phyloP scores from a whole-genome alignment of 1,284 basidiomycete species.

The Austroboletus niveus region DNA sequence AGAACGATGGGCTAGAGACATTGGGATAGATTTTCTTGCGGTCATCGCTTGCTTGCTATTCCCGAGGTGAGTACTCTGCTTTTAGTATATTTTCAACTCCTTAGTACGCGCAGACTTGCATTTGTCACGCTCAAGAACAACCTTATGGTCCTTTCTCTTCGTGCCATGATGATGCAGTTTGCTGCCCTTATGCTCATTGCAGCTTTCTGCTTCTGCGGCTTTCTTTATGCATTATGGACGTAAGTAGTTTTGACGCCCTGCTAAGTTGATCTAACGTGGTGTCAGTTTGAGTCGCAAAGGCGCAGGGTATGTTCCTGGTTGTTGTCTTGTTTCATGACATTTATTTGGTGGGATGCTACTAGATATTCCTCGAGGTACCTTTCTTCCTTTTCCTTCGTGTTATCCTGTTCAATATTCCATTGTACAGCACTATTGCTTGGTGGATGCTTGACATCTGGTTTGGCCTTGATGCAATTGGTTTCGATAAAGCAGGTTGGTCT shows the following conservation, averaged over 20 bases:
- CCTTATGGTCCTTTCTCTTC: slow-evolving; percentile 74
- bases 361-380: slow-evolving; percentile 41
- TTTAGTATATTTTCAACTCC: neutral
- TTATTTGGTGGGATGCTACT: neutral
- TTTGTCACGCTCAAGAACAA: slow-evolving; percentile 89
- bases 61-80: slow-evolving; percentile 53
- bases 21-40: slow-evolving; percentile 72
- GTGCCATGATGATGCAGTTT: slow-evolving; percentile 82
- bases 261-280: slow-evolving; percentile 5
- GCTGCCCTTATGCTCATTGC: slow-evolving; percentile 82
- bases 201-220: slow-evolving; percentile 86
- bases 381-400: slow-evolving; percentile 2
- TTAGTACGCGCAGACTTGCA: slow-evolving; percentile 52
- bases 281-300: slow-evolving; percentile 58
- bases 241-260: slow-evolving; percentile 41
- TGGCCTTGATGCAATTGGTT: slow-evolving; percentile 85
- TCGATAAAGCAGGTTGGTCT: slow-evolving; percentile 71
- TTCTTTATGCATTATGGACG: slow-evolving; percentile 90
- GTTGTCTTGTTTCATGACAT: neutral
- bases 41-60: slow-evolving; percentile 86
- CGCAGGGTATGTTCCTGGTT: slow-evolving; percentile 27
- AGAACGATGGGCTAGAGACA: slow-evolving; percentile 61
- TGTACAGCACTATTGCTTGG: slow-evolving; percentile 70
- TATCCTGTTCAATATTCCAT: slow-evolving; percentile 5
- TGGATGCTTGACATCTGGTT: slow-evolving; percentile 91